A percentile compares a stretch with the other conserved stretches of the same genome.
These are phyloP conservation scores for Phaffia tasmanica DNA, from an alignment of 768 basidiomycete species.

Conservation along the genomic window DNA sequence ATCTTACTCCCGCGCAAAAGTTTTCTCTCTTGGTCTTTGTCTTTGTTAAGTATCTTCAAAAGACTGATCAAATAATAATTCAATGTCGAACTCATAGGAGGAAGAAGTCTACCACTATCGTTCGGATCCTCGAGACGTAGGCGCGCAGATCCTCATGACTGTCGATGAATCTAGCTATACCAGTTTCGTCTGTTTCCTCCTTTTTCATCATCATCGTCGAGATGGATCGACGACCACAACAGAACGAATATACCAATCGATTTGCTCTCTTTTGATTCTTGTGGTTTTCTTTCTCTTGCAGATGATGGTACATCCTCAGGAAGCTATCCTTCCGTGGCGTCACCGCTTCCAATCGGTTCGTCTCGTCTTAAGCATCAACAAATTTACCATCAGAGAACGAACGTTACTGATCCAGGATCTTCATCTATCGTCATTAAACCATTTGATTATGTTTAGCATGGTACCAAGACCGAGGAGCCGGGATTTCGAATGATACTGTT, in stretches of 20 bases:
- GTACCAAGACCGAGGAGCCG: constrained; percentile 68
- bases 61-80: background rate
- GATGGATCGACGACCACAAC: too few species aligned
- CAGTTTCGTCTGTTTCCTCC: constrained; percentile 38
- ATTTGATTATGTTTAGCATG: constrained; percentile 48
- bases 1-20: background rate
- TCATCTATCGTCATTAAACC: background rate
- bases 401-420: background rate
- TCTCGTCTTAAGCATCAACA: background rate
- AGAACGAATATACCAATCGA: too few species aligned
- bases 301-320: constrained; percentile 32
- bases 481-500: constrained; percentile 44
- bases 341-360: constrained; percentile 65
- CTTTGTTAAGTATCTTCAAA: background rate
- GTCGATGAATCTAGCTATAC: constrained; percentile 57
- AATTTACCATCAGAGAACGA: background rate
- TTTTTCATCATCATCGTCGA: too few species aligned
- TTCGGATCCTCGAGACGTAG: constrained; percentile 55
- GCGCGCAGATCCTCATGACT: constrained; percentile 52
- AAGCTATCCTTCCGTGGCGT: constrained; percentile 54
- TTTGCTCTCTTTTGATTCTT: background rate
- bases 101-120: constrained; percentile 54
- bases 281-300: constrained; percentile 35
- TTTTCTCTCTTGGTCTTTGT: background rate
- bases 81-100: constrained; percentile 26